A percentile compares a stretch with the other conserved stretches of the same genome.
Evolutionary conservation across 371 early-diverging fungal species (phyloP).

Genomic region (Chytridium lagenaria): DNA sequence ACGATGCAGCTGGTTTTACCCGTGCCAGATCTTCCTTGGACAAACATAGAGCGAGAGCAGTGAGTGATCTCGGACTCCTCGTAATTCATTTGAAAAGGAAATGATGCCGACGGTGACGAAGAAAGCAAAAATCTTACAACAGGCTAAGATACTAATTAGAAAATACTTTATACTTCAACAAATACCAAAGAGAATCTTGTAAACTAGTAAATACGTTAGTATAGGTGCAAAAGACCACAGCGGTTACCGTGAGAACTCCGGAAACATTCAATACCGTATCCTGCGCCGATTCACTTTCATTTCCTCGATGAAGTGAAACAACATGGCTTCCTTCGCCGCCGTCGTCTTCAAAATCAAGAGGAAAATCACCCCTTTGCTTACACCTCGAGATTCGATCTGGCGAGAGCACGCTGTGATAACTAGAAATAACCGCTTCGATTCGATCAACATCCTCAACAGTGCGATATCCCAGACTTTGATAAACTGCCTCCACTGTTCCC

Average conservation of each 20-base stretch:
- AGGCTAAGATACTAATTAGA: no score
- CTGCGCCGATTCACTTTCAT: background rate
- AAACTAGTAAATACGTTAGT: no score
- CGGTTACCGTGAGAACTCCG: no score
- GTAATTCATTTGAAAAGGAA: no score
- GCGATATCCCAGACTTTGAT: conserved; percentile 30
- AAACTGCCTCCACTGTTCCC: conserved; percentile 19
- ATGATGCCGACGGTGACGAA: no score
- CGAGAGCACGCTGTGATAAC: conserved; percentile 27
- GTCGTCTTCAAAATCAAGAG: conserved; percentile 23
- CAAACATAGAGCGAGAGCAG: no score
- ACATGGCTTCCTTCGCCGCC: conserved; percentile 18
- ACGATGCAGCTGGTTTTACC: conserved; percentile 37
- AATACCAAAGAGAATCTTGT: no score
- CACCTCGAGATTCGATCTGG: conserved; percentile 23
- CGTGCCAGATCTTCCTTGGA: no score
- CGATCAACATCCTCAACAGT: conserved; percentile 13
- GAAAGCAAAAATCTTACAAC: no score
- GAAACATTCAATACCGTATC: conserved; percentile 18
- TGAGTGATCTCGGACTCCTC: no score
- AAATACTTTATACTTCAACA: no score
- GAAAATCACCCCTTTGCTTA: background rate
- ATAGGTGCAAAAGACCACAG: no score
- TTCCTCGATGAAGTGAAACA: background rate
- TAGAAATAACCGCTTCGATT: background rate